Conservation (phyloP, 345 rosid genomes). For the Toxicodendron radicans region DNA sequence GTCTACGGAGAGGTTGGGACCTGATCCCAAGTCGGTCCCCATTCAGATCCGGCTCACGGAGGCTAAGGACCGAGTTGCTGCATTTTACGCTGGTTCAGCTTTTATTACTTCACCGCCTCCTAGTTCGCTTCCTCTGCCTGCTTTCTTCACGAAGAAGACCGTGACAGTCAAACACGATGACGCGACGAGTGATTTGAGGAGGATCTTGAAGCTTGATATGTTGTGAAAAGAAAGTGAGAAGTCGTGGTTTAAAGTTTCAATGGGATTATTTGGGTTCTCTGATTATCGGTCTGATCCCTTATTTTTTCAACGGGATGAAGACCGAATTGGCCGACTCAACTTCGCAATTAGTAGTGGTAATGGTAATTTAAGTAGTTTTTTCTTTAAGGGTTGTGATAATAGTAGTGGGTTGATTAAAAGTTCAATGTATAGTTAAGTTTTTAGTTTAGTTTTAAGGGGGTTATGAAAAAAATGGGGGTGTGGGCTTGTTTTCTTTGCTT, state of each 20-base stretch:
- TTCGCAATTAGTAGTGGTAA: neutral
- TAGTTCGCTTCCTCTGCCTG: slow-evolving; percentile 84
- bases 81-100: slow-evolving; percentile 76
- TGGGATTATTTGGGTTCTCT: slow-evolving; percentile 18
- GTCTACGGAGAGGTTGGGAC: slow-evolving; percentile 35
- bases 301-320: slow-evolving; percentile 83
- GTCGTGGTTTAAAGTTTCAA: neutral
- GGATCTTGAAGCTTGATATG: slow-evolving; percentile 52
- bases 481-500: neutral
- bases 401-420: neutral
- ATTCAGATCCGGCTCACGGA: slow-evolving; percentile 32
- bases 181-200: slow-evolving; percentile 54
- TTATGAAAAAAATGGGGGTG: neutral
- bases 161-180: slow-evolving; percentile 26
- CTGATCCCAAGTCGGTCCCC: slow-evolving; percentile 33
- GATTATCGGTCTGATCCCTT: slow-evolving; percentile 48
- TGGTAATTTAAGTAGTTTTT: neutral
- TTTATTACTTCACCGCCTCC: slow-evolving; percentile 87
- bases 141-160: slow-evolving; percentile 49
- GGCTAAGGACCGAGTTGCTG: slow-evolving; percentile 16
- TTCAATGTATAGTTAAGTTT: slow-evolving; percentile 1
- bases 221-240: neutral
- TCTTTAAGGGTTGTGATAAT: neutral
- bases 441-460: neutral
- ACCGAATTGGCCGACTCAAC: slow-evolving; percentile 40